A percentile compares a stretch with the other conserved stretches of the same genome.
Conservation (phyloP, 495 filamentous ascomycete species). For the Aspergillus saccharolyticus region DNA sequence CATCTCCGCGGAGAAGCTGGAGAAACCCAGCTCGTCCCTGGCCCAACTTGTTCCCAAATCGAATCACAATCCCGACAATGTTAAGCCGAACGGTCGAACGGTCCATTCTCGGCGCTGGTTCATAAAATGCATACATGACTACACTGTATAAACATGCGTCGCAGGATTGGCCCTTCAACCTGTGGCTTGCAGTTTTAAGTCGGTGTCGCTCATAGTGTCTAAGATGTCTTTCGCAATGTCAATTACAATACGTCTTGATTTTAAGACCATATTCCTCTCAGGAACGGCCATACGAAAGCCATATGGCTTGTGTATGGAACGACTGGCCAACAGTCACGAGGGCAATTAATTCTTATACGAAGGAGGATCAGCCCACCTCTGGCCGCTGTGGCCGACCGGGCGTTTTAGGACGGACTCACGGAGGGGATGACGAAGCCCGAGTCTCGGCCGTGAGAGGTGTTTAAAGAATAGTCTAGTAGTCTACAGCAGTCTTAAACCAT, state of each 20-base stretch:
- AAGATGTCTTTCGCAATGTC: not conserved
- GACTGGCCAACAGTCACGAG: not conserved
- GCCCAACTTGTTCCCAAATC: not conserved
- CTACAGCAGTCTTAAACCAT: not conserved
- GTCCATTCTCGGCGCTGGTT: not conserved
- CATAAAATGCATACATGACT: not conserved
- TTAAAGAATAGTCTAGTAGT: not conserved
- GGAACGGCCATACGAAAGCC: not conserved
- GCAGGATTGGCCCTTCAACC: not conserved
- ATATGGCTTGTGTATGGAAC: not conserved
- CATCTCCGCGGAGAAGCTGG: conserved; percentile 6
- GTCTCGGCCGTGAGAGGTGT: conserved; percentile 1
- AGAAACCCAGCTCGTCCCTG: not conserved
- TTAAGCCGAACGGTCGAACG: not conserved
- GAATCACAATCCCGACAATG: not conserved
- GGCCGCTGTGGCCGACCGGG: not conserved
- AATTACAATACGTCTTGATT: not conserved
- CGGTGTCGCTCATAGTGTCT: not conserved
- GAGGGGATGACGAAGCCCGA: not conserved
- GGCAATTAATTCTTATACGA: not conserved
- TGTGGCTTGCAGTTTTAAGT: not conserved
- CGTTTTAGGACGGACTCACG: not conserved
- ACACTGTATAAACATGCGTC: too few relatives aligned
- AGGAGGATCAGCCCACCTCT: conserved; percentile 2
- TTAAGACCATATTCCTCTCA: not conserved